Evolutionary conservation across 352 stramenopile genomes (phyloP).

Genomic region (Blastocystis sp.): DNA sequence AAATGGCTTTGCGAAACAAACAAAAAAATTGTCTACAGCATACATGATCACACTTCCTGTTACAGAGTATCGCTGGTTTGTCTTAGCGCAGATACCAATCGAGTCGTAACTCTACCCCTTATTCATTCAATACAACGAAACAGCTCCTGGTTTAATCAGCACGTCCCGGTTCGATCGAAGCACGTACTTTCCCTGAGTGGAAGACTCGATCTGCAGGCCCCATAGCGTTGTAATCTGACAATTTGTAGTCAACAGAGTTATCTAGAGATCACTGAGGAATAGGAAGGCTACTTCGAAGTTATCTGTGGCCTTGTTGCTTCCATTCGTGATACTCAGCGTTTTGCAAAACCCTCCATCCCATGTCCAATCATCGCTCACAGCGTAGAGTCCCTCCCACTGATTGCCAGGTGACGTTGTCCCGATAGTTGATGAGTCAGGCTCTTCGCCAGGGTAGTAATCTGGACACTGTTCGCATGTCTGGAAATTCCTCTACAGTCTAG

Average conservation of each 20-base stretch:
- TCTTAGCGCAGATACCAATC: background rate
- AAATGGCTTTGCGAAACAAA: background rate
- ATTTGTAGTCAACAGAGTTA: slow-evolving; percentile 29
- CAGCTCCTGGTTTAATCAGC: slow-evolving; percentile 3
- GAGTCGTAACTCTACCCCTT: background rate
- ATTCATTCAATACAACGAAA: background rate
- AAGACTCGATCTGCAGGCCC: background rate
- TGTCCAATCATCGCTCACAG: background rate
- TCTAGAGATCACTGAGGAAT: background rate
- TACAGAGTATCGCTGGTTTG: background rate
- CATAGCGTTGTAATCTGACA: slow-evolving; percentile 54
- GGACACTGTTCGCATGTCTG: slow-evolving; percentile 37
- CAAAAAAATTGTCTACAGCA: background rate
- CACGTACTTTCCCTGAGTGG: background rate
- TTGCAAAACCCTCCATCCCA: slow-evolving; percentile 50
- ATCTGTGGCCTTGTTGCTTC: background rate
- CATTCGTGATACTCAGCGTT: background rate
- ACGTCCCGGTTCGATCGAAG: background rate
- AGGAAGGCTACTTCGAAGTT: background rate
- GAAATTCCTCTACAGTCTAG: slow-evolving; percentile 18
- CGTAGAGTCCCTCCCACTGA: background rate
- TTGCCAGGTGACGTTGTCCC: background rate
- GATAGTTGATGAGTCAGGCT: slow-evolving; percentile 17
- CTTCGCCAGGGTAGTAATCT: slow-evolving; percentile 46
- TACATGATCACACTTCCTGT: background rate